Base-by-base conservation (phyloP, 2,329 filamentous ascomycete species). In the Chlorencoelia australis region DNA sequence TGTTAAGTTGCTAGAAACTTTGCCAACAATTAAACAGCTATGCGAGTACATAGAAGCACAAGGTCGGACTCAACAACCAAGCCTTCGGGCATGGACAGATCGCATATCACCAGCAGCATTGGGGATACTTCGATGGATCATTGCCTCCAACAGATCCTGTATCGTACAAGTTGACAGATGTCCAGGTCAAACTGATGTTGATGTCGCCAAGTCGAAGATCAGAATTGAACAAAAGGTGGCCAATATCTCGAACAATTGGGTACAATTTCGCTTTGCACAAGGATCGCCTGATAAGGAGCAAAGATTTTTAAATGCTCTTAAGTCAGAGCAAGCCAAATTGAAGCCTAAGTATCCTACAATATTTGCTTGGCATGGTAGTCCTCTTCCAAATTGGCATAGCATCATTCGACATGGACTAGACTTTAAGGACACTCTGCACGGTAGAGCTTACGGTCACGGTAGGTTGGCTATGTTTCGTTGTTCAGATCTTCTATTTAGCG, bases 221-320 rank as follows among this genome's bases (percentile, higher is more conserved):
- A 45, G 49, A 40, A 44, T 52, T 16, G 51, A 55, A 29, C 54
- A 58, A 26, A 54, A 48, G 41, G 68, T 91, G 3, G 63, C 62
- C 16, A 79, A 79, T 1, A 75, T 89, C 62, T 51, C 36, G 9
- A 41, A 65, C 0, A 65, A 60, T 2, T 89, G 78, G 69, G 66
- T 84, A 39, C 87, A 94, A 56, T 95, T 94, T 51, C 73, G 84
- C 18, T 86, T 95, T 48, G 79, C 82, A 0, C 89, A 94, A 64
- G 88, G 87, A 7, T 81, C 85, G 1, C 86, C 86, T 0, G 85
- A 94, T 51, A 93, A 88, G 51, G 88, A 95, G 54, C 66, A 79
- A 21, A 68, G 74, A 2, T 94, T 95, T 53, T 62, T 76, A 5
- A 52, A 73, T 15, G 74, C 78, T 10, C 66, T 91, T 3, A 63